Percentiles rank a stretch among this genome's conserved stretches.
These are phyloP conservation scores for Mortierella sp. DNA, from an alignment of 371 early-diverging fungal genomes.

Conservation along the genomic window DNA sequence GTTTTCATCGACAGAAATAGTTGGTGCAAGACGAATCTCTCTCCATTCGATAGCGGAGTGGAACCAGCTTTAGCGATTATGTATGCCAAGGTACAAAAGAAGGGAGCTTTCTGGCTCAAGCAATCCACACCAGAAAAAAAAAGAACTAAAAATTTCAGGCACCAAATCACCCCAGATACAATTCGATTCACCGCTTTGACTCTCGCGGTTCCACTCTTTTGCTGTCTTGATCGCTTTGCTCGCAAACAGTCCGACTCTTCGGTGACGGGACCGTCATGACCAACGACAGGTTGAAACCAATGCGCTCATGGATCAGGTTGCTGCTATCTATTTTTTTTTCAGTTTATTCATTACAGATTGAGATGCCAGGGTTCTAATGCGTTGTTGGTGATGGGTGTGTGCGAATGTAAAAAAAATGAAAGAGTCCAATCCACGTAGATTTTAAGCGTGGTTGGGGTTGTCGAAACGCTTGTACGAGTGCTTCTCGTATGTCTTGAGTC, in stretches of 20 bases:
- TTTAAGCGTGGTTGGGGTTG: conserved; percentile 50
- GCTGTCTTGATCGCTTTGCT: too few species aligned
- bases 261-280: too few species aligned
- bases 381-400: not conserved
- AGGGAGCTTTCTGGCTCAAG: not conserved
- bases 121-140: not conserved
- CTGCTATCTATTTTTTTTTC: not conserved
- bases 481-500: conserved; percentile 72
- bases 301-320: too few species aligned
- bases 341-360: conserved; percentile 3
- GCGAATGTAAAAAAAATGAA: not conserved
- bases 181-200: not conserved
- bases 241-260: too few species aligned
- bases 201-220: not conserved
- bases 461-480: conserved; percentile 63
- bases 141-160: not conserved
- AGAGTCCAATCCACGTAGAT: not conserved
- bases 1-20: too few species aligned
- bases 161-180: not conserved
- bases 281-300: too few species aligned
- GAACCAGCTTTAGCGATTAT: too few species aligned
- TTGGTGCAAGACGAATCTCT: too few species aligned
- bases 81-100: too few species aligned
- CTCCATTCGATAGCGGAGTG: too few species aligned
- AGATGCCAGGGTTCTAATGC: not conserved